These are phyloP conservation scores for Periconia digitata DNA, from an alignment of 2,329 filamentous ascomycete genomes.

Conservation along the genomic window DNA sequence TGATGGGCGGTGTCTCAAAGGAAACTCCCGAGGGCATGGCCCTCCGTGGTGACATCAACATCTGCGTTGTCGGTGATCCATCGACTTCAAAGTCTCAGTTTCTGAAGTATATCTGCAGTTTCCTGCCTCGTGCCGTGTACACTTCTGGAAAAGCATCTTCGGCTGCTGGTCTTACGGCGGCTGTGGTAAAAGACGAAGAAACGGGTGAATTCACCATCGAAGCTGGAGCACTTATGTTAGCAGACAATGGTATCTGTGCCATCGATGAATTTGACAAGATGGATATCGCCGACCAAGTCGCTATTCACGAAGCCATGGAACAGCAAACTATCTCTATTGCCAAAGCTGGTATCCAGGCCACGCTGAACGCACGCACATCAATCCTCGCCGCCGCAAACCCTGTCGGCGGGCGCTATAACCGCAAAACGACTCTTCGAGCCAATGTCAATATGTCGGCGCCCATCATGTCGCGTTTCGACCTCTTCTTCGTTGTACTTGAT, in stretches of 20 bases:
- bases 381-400: constrained; percentile 97
- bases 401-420: constrained; percentile 94
- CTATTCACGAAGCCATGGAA: constrained; percentile 99
- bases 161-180: constrained; percentile 93
- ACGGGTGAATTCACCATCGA: constrained; percentile 99
- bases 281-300: constrained; percentile 95
- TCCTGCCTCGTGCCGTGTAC: constrained; percentile 95
- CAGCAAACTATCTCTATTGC: constrained; percentile 99
- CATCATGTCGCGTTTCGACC: constrained; percentile 98
- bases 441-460: constrained; percentile 99
- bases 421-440: constrained; percentile 86
- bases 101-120: constrained; percentile 94
- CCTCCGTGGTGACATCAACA: constrained; percentile 95
- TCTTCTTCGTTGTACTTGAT: constrained; percentile 97
- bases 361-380: constrained; percentile 89
- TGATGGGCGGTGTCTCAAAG: constrained; percentile 96
- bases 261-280: constrained; percentile 99
- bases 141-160: constrained; percentile 98
- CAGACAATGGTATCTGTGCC: constrained; percentile 93
- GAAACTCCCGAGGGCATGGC: constrained; percentile 92
- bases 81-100: constrained; percentile 98
- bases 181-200: constrained; percentile 96
- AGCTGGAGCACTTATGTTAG: constrained; percentile 95
- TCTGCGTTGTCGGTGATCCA: constrained; percentile 96
- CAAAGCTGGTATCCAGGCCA: constrained; percentile 97